Conservation (phyloP, 177 flowering plant species). For the Telopea speciosissima region DNA sequence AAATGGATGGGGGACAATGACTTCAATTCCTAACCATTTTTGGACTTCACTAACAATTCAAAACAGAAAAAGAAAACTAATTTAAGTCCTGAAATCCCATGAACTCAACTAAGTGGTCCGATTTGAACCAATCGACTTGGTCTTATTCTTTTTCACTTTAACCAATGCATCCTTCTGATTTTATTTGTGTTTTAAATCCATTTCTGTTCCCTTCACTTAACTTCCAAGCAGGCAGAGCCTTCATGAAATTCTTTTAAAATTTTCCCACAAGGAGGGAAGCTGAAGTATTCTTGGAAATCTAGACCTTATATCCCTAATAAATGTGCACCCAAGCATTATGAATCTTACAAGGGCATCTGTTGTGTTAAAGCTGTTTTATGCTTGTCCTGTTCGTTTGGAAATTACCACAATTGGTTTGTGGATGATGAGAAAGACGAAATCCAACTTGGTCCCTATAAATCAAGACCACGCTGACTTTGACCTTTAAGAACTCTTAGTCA, state of each 20-base stretch:
- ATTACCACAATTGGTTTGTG: neutral
- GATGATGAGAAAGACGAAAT: neutral
- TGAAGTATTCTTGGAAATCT: neutral
- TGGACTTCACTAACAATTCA: too few relatives aligned
- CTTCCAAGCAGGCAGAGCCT: neutral
- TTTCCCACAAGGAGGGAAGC: neutral
- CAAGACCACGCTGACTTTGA: neutral
- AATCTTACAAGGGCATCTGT: neutral
- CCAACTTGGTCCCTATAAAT: neutral
- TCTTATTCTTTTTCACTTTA: too few relatives aligned
- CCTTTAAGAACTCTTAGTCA: neutral
- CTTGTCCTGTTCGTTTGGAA: neutral
- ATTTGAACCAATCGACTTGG: too few relatives aligned
- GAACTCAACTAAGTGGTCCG: too few relatives aligned
- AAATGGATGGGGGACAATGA: too few relatives aligned
- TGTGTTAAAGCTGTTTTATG: neutral
- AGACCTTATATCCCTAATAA: neutral
- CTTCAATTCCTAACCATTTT: too few relatives aligned
- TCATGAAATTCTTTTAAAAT: neutral
- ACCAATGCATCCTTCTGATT: neutral
- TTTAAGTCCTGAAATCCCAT: too few relatives aligned
- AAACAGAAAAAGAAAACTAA: too few relatives aligned
- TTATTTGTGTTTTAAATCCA: too few relatives aligned
- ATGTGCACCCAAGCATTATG: neutral
- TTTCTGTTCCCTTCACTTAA: too few relatives aligned